Conservation (phyloP, 305 asterid species). For the Ilex paraguariensis region DNA sequence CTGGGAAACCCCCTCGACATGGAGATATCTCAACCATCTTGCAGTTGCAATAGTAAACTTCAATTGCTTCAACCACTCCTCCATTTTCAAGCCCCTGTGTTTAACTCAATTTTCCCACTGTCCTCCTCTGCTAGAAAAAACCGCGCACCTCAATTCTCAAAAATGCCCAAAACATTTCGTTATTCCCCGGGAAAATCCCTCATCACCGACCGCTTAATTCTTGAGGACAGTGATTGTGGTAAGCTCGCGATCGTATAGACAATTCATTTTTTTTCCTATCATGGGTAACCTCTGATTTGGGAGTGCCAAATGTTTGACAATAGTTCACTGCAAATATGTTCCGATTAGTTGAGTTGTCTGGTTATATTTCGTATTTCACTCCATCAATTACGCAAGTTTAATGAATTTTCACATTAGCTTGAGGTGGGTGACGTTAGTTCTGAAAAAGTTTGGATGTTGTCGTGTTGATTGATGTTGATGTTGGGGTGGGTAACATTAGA, state of each 20-base stretch:
- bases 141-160: constrained; percentile 9
- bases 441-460: too few species aligned
- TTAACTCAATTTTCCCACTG: constrained; percentile 2
- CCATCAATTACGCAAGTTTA: too few species aligned
- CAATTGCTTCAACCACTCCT: constrained; percentile 8
- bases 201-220: not conserved
- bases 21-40: constrained; percentile 39
- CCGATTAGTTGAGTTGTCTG: not conserved
- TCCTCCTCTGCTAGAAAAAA: not conserved
- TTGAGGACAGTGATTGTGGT: not conserved
- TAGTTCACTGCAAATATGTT: not conserved
- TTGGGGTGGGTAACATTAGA: not conserved
- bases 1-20: constrained; percentile 2
- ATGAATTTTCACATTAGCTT: not conserved
- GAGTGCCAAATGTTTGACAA: not conserved
- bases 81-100: constrained; percentile 5
- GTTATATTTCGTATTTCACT: not conserved
- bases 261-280: not conserved
- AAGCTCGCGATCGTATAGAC: not conserved
- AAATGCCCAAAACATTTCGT: constrained; percentile 4
- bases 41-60: constrained; percentile 17
- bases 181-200: not conserved
- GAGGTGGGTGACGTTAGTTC: not conserved
- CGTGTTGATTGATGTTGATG: too few species aligned
- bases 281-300: not conserved